Evolutionary conservation across 768 basidiomycete genomes (phyloP).

Genomic region (Neoboletus brunneissimus): DNA sequence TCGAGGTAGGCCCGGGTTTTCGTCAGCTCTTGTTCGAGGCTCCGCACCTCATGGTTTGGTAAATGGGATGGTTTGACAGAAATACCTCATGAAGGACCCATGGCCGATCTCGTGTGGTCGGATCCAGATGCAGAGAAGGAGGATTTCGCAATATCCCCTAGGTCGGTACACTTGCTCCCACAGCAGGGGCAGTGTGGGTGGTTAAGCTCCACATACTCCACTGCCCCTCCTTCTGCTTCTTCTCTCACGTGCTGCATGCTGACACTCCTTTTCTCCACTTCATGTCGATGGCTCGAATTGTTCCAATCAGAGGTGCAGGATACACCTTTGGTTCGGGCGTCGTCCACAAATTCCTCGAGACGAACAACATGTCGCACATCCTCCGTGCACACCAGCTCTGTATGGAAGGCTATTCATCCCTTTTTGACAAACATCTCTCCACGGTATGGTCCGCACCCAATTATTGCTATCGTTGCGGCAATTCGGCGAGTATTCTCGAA

Average conservation of each 20-base stretch:
- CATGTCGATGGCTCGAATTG: background rate
- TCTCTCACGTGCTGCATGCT: constrained; percentile 10
- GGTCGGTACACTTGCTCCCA: constrained; percentile 49
- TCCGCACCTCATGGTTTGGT: constrained; percentile 22
- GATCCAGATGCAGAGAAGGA: constrained; percentile 99
- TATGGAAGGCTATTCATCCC: constrained; percentile 99
- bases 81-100: constrained; percentile 98
- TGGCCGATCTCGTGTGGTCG: constrained; percentile 99
- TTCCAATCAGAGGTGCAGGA: constrained; percentile 75
- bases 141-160: constrained; percentile 97
- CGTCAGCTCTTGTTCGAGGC: constrained; percentile 20
- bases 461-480: constrained; percentile 98
- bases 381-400: constrained; percentile 97
- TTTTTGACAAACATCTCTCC: constrained; percentile 92
- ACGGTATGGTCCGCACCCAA: constrained; percentile 99
- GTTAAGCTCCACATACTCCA: constrained; percentile 9
- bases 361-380: constrained; percentile 96
- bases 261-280: constrained; percentile 2
- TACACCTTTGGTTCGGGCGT: constrained; percentile 99
- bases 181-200: constrained; percentile 6
- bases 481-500: constrained; percentile 94
- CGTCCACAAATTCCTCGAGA: constrained; percentile 94
- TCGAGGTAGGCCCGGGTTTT: constrained; percentile 57
- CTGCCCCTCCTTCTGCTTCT: constrained; percentile 8
- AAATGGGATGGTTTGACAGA: constrained; percentile 46